Evolutionary conservation across 225 moss, liverwort and hornwort genomes (phyloP), one percentile per base, ranked within the genome.

Genomic region (Ulota crispa): DNA sequence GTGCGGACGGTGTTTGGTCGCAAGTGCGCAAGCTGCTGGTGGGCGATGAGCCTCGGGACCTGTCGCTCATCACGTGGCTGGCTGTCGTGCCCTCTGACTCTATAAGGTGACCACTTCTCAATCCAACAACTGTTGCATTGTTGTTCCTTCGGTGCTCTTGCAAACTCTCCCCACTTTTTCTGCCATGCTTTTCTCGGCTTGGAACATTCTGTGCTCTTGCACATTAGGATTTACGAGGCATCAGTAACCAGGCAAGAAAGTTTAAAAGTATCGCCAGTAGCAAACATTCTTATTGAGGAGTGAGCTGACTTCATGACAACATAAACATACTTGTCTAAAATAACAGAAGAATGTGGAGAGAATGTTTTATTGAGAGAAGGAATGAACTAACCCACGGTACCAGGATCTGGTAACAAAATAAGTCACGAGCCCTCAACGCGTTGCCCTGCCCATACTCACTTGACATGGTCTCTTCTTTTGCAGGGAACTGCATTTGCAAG

Each of bases 11-110:
- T 59, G 41, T 89, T 65, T 55, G 86, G 87, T 90, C 92, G 23
- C 12, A 6, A 57, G 87, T 90, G 84, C 92, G 92, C 60, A 80
- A 80, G 78, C 69, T 80, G 21, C 59, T 91, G 81, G 73, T 93
- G 32, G 93, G 91, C 53, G 93, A 93, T 77, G 85, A 87, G 64
- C 91, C 89, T 62, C 89, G 91, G 57, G 87, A 91, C 41, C 82
- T 93, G 21, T 24, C 65, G 34, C 60, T 93, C 37, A 19, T 91
- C 69, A 89, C 86, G 36, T 93, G 93, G 93, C 81, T 86, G 80
- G 76, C 81, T 23, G 7, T 88, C 30, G 55, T 88, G 4, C 53
- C 82, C 56, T 78, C 79, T 4, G 85, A 87, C 4, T 63, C 42
- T 28, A 70, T 87, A 52, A 76, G 84, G 92, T 92, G 32, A 75